A percentile compares a stretch with the other conserved stretches of the same genome.
These are phyloP conservation scores for Ajuga reptans DNA, from an alignment of 305 asterid genomes.

Conservation along the genomic window DNA sequence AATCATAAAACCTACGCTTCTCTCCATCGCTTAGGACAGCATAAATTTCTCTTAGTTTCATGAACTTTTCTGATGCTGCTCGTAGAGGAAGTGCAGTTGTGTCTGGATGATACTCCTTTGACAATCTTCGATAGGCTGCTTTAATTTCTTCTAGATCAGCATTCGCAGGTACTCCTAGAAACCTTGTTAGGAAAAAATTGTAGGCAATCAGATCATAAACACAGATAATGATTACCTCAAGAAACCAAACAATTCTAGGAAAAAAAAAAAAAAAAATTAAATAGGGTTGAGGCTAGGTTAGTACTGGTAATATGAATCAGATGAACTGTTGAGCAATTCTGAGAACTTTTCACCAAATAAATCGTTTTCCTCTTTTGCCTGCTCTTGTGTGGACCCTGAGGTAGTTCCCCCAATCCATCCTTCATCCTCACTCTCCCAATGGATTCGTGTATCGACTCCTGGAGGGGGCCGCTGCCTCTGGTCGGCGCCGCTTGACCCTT, in stretches of 20 bases:
- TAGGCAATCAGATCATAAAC: not conserved
- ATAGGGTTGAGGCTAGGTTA: constrained; percentile 4
- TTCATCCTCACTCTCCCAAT: constrained; percentile 77
- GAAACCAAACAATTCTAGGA: not conserved
- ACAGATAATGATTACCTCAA: not conserved
- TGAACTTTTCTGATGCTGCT: constrained; percentile 73
- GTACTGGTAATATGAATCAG: constrained; percentile 84
- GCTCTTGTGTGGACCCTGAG: constrained; percentile 33
- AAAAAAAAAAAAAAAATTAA: not conserved
- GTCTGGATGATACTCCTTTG: constrained; percentile 89
- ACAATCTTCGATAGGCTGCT: constrained; percentile 67
- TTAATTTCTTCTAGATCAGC: constrained; percentile 81
- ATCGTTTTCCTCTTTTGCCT: constrained; percentile 38
- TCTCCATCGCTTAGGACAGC: constrained; percentile 53
- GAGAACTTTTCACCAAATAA: constrained; percentile 53
- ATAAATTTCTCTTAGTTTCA: constrained; percentile 55
- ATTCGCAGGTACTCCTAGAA: constrained; percentile 59
- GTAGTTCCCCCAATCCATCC: constrained; percentile 73
- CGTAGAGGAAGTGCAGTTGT: constrained; percentile 71
- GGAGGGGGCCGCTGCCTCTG: constrained; percentile 52
- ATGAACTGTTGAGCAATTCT: constrained; percentile 60
- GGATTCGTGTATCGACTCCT: constrained; percentile 76
- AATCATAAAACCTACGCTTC: constrained; percentile 61
- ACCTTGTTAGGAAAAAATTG: constrained; percentile 32
- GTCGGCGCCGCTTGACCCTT: constrained; percentile 28